Base-by-base conservation (phyloP, 1,284 basidiomycete genomes). In the Sanghuangporus weigelae region DNA sequence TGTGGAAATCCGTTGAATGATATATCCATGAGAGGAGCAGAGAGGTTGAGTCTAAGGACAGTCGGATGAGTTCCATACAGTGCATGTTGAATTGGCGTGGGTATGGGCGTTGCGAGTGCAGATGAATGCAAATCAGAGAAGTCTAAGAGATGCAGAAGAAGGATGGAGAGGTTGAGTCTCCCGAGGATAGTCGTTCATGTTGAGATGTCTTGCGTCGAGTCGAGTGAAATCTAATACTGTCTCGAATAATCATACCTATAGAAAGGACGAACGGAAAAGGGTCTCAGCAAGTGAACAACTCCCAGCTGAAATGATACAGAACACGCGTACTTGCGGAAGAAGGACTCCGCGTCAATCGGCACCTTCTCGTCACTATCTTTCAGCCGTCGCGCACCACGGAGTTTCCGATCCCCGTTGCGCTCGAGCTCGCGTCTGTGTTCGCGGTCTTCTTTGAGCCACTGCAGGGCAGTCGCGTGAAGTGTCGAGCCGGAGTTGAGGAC, bases 391-490 rank as follows among this genome's bases (percentile, higher is more conserved):
- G 93, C 87, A 11, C 94, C 93, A 60, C 93, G 79, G 57, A 75
- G 77, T 75, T 87, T 88, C 71, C 83, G 77, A 16, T 85, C 63
- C 54, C 70, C 83, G 54, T 81, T 74, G 72, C 80, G 78, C 77
- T 89, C 86, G 59, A 87, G 76, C 71, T 81, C 75, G 68, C 80
- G 78, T 39, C 87, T 80, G 65, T 86, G 73, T 38, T 85, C 83
- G 55, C 92, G 82, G 72, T 98, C 95, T 69, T 92, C 88, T 68
- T 82, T 84, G 50, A 98, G 79, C 95, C 95, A 98, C 48, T 84
- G 81, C 53, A 97, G 75, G 6, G 94, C 94, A 8, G 92, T 76
- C 6, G 77, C 74, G 72, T 96, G 90, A 50, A 98, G 75, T 10
- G 78, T 75, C 10, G 83, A 76, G 3, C 79, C 75, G 7, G 64